Percentiles rank a stretch among this genome's conserved stretches.
These are phyloP conservation scores for Incumbomyces delicatus DNA, from an alignment of 2,329 filamentous ascomycete genomes.

Conservation along the genomic window DNA sequence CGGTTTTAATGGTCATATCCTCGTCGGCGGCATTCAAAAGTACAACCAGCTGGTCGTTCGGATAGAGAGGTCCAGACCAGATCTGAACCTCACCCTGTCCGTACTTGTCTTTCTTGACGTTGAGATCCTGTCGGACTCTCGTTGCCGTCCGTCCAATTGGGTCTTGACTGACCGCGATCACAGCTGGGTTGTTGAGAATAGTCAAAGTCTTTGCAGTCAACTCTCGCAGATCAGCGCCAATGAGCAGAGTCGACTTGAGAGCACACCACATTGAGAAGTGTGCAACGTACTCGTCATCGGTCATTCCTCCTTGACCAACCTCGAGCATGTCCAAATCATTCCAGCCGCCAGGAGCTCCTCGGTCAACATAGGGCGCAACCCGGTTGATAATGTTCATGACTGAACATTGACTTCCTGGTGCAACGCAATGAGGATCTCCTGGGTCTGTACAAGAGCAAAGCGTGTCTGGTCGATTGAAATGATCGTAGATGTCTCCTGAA, in stretches of 20 bases:
- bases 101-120: slow-evolving; percentile 32
- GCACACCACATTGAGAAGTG: slow-evolving; percentile 42
- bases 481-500: slow-evolving; percentile 39
- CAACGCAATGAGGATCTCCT: slow-evolving; percentile 32
- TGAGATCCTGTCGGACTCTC: slow-evolving; percentile 37
- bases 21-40: slow-evolving; percentile 43
- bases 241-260: slow-evolving; percentile 38
- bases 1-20: slow-evolving; percentile 38
- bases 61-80: slow-evolving; percentile 40
- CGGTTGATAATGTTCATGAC: slow-evolving; percentile 43
- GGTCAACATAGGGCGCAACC: slow-evolving; percentile 32
- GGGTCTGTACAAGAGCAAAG: slow-evolving; percentile 32
- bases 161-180: slow-evolving; percentile 42
- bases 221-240: slow-evolving; percentile 35
- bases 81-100: slow-evolving; percentile 40
- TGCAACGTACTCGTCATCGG: slow-evolving; percentile 27
- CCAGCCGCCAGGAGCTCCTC: slow-evolving; percentile 36
- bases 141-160: slow-evolving; percentile 32
- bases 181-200: slow-evolving; percentile 39
- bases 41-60: slow-evolving; percentile 41
- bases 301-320: slow-evolving; percentile 35
- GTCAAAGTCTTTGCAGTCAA: slow-evolving; percentile 33
- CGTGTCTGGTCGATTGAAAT: slow-evolving; percentile 35
- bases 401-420: slow-evolving; percentile 39
- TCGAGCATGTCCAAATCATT: slow-evolving; percentile 33